Evolutionary conservation across 2,329 filamentous ascomycete species (phyloP).

Genomic region (Clonostachys rosea): DNA sequence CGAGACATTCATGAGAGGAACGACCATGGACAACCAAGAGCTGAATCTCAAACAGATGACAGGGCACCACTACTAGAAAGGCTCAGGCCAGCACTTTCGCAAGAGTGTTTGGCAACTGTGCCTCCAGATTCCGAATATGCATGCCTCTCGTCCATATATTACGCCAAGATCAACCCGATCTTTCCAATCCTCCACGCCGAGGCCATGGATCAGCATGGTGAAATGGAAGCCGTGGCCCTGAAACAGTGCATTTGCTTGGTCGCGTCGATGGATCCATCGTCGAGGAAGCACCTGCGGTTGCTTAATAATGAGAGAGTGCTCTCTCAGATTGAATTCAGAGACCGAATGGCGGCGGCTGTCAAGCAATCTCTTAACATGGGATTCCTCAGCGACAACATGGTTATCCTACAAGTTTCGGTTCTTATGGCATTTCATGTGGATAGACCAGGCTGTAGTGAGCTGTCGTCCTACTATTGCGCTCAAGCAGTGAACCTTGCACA

Average conservation of each 20-base stretch:
- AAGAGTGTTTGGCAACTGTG: conserved; percentile 5
- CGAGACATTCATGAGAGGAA: background rate
- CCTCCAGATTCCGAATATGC: conserved; percentile 4
- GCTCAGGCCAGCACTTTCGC: background rate
- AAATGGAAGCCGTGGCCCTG: conserved; percentile 6
- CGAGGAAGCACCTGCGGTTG: conserved; percentile 8
- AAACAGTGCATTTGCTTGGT: conserved; percentile 12
- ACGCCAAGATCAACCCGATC: conserved; percentile 10
- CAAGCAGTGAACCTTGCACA: conserved; percentile 12
- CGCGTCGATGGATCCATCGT: conserved; percentile 9
- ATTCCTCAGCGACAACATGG: conserved; percentile 7
- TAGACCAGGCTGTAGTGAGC: conserved; percentile 5
- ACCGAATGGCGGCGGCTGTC: conserved; percentile 4
- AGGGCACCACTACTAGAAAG: background rate
- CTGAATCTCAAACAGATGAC: no score
- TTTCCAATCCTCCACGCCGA: conserved; percentile 10
- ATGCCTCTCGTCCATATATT: conserved; percentile 4
- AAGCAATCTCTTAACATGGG: conserved; percentile 9
- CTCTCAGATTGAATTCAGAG: conserved; percentile 6
- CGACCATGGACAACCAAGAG: background rate
- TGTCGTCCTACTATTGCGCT: conserved; percentile 7
- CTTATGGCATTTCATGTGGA: conserved; percentile 9
- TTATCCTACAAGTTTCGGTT: conserved; percentile 6
- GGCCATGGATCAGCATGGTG: conserved; percentile 3
- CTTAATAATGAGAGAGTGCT: conserved; percentile 2